phyloP scores from a whole-genome alignment of 345 rosid species.

The Carallia pectinifolia region DNA sequence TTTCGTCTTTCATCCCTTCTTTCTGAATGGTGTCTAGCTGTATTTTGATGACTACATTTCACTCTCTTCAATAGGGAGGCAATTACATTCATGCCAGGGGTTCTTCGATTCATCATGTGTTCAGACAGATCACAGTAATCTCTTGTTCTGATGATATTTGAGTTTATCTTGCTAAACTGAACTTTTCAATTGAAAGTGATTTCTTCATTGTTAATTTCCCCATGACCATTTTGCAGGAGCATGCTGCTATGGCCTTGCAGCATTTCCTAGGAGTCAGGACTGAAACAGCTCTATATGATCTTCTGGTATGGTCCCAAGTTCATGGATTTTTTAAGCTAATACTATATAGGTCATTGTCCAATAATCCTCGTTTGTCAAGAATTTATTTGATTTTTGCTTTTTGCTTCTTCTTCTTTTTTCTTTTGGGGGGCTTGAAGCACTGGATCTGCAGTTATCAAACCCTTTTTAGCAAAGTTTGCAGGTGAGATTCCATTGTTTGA shows the following conservation, averaged over 20 bases:
- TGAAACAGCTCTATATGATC: slow-evolving; percentile 58
- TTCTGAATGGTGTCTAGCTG: not conserved
- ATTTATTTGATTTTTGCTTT: not conserved
- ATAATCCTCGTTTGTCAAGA: not conserved
- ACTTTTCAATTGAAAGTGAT: slow-evolving; percentile 12
- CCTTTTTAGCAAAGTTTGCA: slow-evolving; percentile 67
- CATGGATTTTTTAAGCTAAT: slow-evolving; percentile 1
- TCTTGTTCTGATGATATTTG: not conserved
- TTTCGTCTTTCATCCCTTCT: too few relatives aligned
- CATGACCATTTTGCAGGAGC: slow-evolving; percentile 49
- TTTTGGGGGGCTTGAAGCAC: slow-evolving; percentile 33
- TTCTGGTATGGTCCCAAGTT: slow-evolving; percentile 53
- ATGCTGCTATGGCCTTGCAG: slow-evolving; percentile 71
- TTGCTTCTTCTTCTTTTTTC: slow-evolving; percentile 1
- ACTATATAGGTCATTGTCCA: not conserved
- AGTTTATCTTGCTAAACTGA: slow-evolving; percentile 1
- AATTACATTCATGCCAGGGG: slow-evolving; percentile 82
- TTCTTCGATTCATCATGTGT: slow-evolving; percentile 62
- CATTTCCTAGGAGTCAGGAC: slow-evolving; percentile 60
- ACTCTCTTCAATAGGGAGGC: slow-evolving; percentile 59
- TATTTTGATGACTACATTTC: slow-evolving; percentile 10
- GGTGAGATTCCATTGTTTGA: slow-evolving; percentile 34
- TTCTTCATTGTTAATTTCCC: not conserved
- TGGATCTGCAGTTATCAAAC: slow-evolving; percentile 88
- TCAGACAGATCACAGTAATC: slow-evolving; percentile 66